Conservation (phyloP, 2,329 filamentous ascomycete species). For the Conoideocrella luteorostrata region DNA sequence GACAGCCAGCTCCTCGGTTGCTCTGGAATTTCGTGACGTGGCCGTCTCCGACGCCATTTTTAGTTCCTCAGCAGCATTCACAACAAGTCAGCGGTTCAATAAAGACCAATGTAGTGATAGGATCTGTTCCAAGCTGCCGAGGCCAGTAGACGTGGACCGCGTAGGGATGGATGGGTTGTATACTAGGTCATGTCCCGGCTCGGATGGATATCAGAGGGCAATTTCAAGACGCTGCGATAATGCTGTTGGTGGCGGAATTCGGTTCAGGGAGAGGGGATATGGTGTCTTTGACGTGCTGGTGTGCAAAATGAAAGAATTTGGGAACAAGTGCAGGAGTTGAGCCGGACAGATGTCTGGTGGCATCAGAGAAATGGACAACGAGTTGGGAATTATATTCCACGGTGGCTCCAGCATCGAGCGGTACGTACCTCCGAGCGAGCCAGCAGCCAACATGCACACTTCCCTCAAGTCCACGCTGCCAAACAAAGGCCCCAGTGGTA, state of each 20-base stretch:
- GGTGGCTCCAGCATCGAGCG: not conserved
- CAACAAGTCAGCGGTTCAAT: not conserved
- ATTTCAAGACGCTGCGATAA: not conserved
- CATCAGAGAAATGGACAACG: not conserved
- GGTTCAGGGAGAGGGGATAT: too few relatives aligned
- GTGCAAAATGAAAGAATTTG: not conserved
- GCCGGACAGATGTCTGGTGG: slow-evolving; percentile 1
- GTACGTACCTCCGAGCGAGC: not conserved
- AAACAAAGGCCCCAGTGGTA: too few relatives aligned
- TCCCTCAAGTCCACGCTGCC: too few relatives aligned
- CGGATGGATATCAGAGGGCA: not conserved
- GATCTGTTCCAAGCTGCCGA: not conserved
- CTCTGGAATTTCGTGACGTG: slow-evolving; percentile 17
- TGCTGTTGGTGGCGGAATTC: not conserved
- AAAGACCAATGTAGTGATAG: not conserved
- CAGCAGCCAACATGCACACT: too few relatives aligned
- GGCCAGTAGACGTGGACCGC: not conserved
- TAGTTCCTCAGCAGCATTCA: not conserved
- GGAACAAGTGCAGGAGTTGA: not conserved
- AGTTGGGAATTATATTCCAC: not conserved
- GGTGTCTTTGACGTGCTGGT: not conserved
- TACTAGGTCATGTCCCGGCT: slow-evolving; percentile 1
- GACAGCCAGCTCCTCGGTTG: slow-evolving; percentile 34
- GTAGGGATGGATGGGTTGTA: not conserved
- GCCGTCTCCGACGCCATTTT: slow-evolving; percentile 34